phyloP scores from a whole-genome alignment of 306 rosid species.

The Aeschynomene evenia region DNA sequence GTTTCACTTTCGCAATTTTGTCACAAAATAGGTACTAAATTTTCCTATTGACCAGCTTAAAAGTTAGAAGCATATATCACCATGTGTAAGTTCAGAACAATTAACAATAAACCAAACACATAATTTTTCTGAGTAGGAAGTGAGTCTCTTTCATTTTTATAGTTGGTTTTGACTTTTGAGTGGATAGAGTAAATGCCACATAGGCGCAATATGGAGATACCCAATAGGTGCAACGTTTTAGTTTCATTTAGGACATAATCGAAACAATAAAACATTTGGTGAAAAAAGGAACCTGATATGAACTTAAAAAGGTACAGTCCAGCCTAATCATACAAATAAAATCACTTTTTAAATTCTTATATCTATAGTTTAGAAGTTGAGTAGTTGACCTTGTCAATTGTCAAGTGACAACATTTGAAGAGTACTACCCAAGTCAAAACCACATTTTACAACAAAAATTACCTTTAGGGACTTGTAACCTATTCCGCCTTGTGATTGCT shows the following conservation, averaged over 20 bases:
- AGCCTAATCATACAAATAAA: conserved; percentile 10
- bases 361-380: not conserved
- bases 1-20: not conserved
- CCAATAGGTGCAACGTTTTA: not conserved
- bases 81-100: conserved; percentile 1
- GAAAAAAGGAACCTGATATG: not conserved
- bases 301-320: not conserved
- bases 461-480: conserved; percentile 79
- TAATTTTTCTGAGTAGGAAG: not conserved
- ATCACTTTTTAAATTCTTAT: not conserved
- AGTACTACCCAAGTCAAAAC: conserved; percentile 14
- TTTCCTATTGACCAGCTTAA: not conserved
- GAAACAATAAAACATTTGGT: not conserved
- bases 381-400: not conserved
- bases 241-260: not conserved
- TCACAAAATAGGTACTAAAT: not conserved
- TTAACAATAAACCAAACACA: not conserved
- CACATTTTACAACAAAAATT: conserved; percentile 21
- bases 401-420: not conserved
- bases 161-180: not conserved
- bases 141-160: not conserved
- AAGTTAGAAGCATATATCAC: not conserved
- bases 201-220: not conserved
- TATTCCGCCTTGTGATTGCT: conserved; percentile 72
- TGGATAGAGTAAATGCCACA: not conserved